Percentiles rank a stretch among this genome's conserved stretches.
Conservation (phyloP, 495 filamentous ascomycete genomes). For the Aspergillus leporis region DNA sequence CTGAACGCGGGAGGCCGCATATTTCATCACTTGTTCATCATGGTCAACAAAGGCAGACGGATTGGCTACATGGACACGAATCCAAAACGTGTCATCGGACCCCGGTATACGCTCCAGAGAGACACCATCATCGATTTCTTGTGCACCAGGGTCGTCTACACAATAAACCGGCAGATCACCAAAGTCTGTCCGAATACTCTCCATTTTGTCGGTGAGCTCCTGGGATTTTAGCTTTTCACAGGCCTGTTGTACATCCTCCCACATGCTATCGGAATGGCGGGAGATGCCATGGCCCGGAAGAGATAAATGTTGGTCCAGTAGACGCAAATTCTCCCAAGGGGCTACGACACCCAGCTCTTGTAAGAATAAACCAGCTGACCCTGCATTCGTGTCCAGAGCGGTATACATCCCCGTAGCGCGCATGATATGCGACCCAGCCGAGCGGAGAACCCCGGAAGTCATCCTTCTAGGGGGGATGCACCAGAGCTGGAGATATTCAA, state of each 20-base stretch:
- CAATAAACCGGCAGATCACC: conserved; percentile 72
- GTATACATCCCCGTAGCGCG: conserved; percentile 70
- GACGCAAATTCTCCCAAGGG: conserved; percentile 76
- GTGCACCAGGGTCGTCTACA: conserved; percentile 69
- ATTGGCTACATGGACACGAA: conserved; percentile 91
- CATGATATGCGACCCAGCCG: conserved; percentile 69
- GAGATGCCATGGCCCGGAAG: conserved; percentile 56
- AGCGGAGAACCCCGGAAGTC: conserved; percentile 53
- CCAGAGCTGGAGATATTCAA: conserved; percentile 70
- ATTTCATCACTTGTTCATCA: conserved; percentile 56
- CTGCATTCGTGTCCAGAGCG: conserved; percentile 51
- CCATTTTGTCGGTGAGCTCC: conserved; percentile 50
- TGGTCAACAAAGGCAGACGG: conserved; percentile 77
- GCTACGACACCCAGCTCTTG: conserved; percentile 82
- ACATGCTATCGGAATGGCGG: conserved; percentile 31
- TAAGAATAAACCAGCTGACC: conserved; percentile 67
- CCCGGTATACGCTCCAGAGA: conserved; percentile 68
- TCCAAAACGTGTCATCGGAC: conserved; percentile 64
- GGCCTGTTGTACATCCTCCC: conserved; percentile 30
- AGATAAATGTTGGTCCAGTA: conserved; percentile 61
- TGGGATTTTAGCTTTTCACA: conserved; percentile 29
- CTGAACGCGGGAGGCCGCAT: conserved; percentile 62
- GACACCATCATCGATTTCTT: conserved; percentile 88
- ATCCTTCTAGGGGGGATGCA: conserved; percentile 48
- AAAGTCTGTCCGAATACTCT: conserved; percentile 68